A percentile compares a stretch with the other conserved stretches of the same genome.
Evolutionary conservation across 2,329 filamentous ascomycete genomes (phyloP).

Genomic region (Neofusicoccum parvum): DNA sequence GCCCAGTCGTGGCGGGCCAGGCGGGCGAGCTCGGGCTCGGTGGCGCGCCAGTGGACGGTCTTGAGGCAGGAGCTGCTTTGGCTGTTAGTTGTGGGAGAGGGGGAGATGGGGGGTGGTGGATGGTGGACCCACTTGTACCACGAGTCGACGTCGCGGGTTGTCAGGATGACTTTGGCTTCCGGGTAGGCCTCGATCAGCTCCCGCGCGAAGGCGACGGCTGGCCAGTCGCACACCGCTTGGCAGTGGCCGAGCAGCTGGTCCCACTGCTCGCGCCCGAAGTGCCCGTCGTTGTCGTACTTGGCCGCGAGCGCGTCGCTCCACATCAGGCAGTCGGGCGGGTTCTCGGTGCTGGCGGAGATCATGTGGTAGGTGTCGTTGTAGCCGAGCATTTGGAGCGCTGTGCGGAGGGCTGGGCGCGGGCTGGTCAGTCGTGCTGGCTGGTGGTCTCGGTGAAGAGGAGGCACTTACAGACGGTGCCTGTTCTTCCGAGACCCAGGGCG

Average conservation of each 20-base stretch:
- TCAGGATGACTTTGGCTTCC: slow-evolving; percentile 27
- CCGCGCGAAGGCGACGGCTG: slow-evolving; percentile 23
- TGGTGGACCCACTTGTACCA: slow-evolving; percentile 5
- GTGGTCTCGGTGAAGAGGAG: not conserved
- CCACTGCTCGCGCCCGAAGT: slow-evolving; percentile 34
- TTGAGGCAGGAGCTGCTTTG: not conserved
- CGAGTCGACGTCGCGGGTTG: slow-evolving; percentile 17
- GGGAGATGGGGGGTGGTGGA: too few species aligned
- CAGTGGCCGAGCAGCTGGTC: slow-evolving; percentile 38
- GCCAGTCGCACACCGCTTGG: slow-evolving; percentile 24
- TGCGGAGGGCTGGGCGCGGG: not conserved
- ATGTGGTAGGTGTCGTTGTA: slow-evolving; percentile 23
- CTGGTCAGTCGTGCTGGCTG: slow-evolving; percentile 31
- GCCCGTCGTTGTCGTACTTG: slow-evolving; percentile 34
- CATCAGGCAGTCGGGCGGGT: not conserved
- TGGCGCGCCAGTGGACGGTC: slow-evolving; percentile 6
- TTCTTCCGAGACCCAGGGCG: slow-evolving; percentile 37
- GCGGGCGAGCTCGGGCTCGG: slow-evolving; percentile 21
- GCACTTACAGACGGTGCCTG: slow-evolving; percentile 31
- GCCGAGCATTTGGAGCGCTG: slow-evolving; percentile 33
- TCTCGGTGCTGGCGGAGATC: not conserved
- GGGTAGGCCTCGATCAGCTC: slow-evolving; percentile 27
- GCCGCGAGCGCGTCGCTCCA: slow-evolving; percentile 41
- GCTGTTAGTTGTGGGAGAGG: too few species aligned
- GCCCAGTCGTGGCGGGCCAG: slow-evolving; percentile 27